Evolutionary conservation across 768 basidiomycete species (phyloP).

Genomic region (Rhodotorula toruloides): DNA sequence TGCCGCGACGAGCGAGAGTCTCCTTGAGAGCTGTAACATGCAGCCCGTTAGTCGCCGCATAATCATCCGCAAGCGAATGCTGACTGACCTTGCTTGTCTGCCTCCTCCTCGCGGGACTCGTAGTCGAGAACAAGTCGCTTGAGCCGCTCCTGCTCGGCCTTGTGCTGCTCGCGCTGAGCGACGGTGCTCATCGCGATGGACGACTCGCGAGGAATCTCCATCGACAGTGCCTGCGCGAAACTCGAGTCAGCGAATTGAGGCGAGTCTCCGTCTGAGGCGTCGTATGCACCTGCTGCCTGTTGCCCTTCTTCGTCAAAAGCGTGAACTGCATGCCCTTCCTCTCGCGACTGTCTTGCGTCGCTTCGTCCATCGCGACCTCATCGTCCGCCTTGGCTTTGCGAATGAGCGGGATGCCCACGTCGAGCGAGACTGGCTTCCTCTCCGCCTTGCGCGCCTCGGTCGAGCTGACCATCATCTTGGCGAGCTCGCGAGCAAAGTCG

Average conservation of each 20-base stretch:
- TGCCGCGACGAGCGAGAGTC: constrained; percentile 23
- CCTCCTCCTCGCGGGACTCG: constrained; percentile 36
- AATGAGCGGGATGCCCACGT: constrained; percentile 33
- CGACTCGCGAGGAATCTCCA: constrained; percentile 81
- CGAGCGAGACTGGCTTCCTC: constrained; percentile 48
- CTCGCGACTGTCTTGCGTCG: neutral
- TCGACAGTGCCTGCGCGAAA: constrained; percentile 62
- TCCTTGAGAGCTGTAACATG: constrained; percentile 28
- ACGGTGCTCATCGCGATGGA: constrained; percentile 84
- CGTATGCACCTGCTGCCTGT: constrained; percentile 77
- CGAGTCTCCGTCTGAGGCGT: no score
- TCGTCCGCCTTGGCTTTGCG: constrained; percentile 27
- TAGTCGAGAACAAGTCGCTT: constrained; percentile 87
- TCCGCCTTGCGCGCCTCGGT: constrained; percentile 72
- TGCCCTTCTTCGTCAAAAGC: constrained; percentile 83
- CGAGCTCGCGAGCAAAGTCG: constrained; percentile 91
- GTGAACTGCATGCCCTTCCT: constrained; percentile 74
- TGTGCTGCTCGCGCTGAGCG: constrained; percentile 85
- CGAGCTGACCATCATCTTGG: constrained; percentile 80
- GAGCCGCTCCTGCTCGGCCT: constrained; percentile 91
- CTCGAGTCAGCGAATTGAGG: neutral
- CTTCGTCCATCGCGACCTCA: constrained; percentile 38
- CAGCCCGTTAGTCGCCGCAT: neutral
- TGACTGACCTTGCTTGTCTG: constrained; percentile 35
- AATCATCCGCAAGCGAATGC: no score